Evolutionary conservation across 768 basidiomycete genomes (phyloP).

Genomic region (Antrodiella citrinella): DNA sequence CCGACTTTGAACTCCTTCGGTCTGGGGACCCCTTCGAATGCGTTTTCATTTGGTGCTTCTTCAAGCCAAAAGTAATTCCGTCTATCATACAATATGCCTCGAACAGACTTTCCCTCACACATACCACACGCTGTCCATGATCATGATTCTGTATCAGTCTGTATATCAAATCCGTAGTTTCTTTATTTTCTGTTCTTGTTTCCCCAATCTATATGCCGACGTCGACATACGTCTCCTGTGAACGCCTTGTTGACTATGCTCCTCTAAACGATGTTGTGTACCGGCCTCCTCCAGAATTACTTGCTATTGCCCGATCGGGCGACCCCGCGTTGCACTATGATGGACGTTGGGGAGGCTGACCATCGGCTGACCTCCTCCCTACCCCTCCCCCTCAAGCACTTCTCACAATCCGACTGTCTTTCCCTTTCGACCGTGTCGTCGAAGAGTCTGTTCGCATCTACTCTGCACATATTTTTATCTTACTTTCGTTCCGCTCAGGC

Average conservation of each 20-base stretch:
- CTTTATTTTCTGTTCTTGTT: background rate
- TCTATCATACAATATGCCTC: background rate
- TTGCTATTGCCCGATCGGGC: no score
- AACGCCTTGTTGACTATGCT: background rate
- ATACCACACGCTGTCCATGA: no score
- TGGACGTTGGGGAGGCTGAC: background rate
- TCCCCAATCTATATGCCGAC: background rate
- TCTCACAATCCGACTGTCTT: background rate
- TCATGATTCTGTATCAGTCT: background rate
- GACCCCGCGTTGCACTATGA: no score
- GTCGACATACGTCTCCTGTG: background rate
- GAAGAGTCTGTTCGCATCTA: background rate
- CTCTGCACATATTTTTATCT: background rate
- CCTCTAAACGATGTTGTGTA: no score
- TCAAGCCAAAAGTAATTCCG: constrained; percentile 10
- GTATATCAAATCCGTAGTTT: background rate
- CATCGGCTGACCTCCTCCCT: background rate
- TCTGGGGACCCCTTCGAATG: background rate
- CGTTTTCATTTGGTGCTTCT: constrained; percentile 8
- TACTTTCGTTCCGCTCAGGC: background rate
- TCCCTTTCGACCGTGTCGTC: background rate
- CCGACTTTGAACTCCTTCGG: constrained; percentile 7
- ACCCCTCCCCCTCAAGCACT: background rate
- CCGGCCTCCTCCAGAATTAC: no score
- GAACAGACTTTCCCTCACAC: background rate